Evolutionary conservation across 805 yeast species (phyloP).

Genomic region (Kodamaea sagamina): DNA sequence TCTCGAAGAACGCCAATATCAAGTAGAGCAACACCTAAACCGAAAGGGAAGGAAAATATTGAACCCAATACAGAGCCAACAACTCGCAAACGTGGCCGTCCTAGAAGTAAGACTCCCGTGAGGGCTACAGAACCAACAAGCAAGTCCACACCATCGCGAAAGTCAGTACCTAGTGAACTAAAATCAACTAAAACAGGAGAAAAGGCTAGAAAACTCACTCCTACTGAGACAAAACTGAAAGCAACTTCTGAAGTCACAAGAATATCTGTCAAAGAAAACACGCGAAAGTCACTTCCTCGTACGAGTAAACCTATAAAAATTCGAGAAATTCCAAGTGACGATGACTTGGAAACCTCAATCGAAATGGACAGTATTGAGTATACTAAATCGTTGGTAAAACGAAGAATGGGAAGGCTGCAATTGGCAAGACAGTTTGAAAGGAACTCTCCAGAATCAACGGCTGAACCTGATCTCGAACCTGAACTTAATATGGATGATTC

Average conservation of each 20-base stretch:
- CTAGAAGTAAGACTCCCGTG: neutral
- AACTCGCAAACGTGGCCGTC: neutral
- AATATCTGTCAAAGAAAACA: neutral
- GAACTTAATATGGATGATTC: constrained; percentile 1
- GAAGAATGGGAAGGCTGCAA: constrained; percentile 6
- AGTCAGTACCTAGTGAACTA: neutral
- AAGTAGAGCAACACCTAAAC: neutral
- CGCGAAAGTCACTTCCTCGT: constrained; percentile 9
- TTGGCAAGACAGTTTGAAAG: constrained; percentile 1
- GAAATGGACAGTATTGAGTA: constrained; percentile 13
- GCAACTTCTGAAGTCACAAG: no score
- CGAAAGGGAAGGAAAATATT: neutral
- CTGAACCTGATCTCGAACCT: neutral
- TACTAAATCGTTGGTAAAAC: constrained; percentile 13
- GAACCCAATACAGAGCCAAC: constrained; percentile 5
- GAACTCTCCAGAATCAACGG: neutral
- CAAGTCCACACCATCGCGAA: no score
- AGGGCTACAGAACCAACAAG: neutral
- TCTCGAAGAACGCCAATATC: no score
- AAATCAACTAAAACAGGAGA: neutral
- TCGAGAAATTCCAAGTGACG: constrained; percentile 13
- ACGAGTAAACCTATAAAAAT: constrained; percentile 10
- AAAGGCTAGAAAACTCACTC: neutral
- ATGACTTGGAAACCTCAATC: constrained; percentile 9
- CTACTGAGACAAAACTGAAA: neutral